Conservation (phyloP, 345 rosid species). For the Zanthoxylum bungeanum region DNA sequence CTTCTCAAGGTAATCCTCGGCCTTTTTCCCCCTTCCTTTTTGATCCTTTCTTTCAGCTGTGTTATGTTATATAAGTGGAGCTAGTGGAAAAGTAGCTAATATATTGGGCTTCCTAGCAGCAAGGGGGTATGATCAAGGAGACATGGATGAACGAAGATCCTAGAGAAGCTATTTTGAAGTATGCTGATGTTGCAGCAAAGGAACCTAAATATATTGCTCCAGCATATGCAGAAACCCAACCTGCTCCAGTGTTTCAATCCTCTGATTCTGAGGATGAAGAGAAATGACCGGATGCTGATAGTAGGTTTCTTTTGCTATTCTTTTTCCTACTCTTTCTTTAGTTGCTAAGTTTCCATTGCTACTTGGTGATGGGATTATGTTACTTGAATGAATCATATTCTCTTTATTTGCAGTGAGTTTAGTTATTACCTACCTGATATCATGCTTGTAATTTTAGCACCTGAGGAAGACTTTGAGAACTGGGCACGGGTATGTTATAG, state of each 20-base stretch:
- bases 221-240: conserved; percentile 91
- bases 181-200: conserved; percentile 86
- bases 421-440: not conserved
- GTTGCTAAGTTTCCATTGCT: not conserved
- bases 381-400: not conserved
- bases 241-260: conserved; percentile 76
- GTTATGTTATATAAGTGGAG: not conserved
- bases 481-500: not conserved
- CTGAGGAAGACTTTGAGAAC: not conserved
- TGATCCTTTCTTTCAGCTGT: not conserved
- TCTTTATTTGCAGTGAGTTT: not conserved
- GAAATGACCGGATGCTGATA: conserved; percentile 27
- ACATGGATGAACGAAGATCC: conserved; percentile 99
- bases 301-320: not conserved
- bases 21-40: conserved; percentile 4
- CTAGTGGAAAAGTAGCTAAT: conserved; percentile 7
- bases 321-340: not conserved
- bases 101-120: conserved; percentile 45
- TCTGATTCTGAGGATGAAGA: conserved; percentile 87
- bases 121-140: conserved; percentile 99
- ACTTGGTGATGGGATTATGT: not conserved
- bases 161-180: conserved; percentile 92
- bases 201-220: conserved; percentile 96
- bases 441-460: not conserved
- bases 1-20: conserved; percentile 68